Evolutionary conservation across 176 grass and related monocot genomes (phyloP), one percentile per base, ranked within the genome.

Genomic region (Rhipidocladum racemiflorum): DNA sequence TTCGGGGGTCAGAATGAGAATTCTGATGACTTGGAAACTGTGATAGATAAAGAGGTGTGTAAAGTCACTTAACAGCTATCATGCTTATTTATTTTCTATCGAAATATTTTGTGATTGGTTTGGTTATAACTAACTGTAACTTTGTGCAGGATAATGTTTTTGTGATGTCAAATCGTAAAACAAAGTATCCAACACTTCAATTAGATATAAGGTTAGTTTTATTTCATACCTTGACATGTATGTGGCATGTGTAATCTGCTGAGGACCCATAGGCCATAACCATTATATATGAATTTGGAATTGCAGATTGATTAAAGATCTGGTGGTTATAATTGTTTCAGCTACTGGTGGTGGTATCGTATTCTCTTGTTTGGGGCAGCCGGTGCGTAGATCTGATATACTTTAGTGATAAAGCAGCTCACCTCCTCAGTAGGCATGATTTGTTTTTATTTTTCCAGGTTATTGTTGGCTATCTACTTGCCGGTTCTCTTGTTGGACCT

Each of bases 111-210:
- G 34, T 87, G 17, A 48, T 81, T 16, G 18, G 18, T 74, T 77
- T 60, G 21, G 45, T 54, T 65, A 28, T 61, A 21, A 28, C 16
- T 64, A 53, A 85, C 70, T 70, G 0, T 75, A 55, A 57, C 55
- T 83, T 83, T 63, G n/a, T 83, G 18, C 72, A 99, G 96, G 91
- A 99, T 76, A 99, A 99, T 95, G 93, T 93, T 42, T 99, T 93
- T 93, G 96, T 99, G 84, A 99, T 99, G 96, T 99, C 96, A 17
- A 99, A 99, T 75, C 96, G 91, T 75, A 99, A 99, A 93, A 83
- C 91, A 86, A 99, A 99, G 83, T 99, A 88, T 72, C 96, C 96
- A 48, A 83, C 94, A 73, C 96, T 99, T 87, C 96, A 99, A 83
- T 81, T 99, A 75, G 96, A 99, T 80, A 54, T 95, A 85, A 90